Percentiles rank a stretch among this genome's conserved stretches.
These are phyloP conservation scores for Gossypium sturtianum DNA, from an alignment of 345 rosid genomes.

Conservation along the genomic window DNA sequence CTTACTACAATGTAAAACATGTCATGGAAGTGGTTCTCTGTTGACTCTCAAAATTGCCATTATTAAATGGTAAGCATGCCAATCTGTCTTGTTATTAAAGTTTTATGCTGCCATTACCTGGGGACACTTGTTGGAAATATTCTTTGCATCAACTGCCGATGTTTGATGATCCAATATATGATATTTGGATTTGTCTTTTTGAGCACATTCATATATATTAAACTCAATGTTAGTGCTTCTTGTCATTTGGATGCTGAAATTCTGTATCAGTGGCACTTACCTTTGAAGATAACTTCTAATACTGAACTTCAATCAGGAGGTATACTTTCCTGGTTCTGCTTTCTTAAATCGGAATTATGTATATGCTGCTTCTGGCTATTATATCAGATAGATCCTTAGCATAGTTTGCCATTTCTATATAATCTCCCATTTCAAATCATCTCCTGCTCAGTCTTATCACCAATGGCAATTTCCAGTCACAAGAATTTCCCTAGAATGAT, in stretches of 20 bases:
- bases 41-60: conserved; percentile 50
- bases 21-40: conserved; percentile 61
- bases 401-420: background rate
- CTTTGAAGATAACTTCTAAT: background rate
- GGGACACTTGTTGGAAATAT: background rate
- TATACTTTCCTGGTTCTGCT: background rate
- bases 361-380: background rate
- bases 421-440: background rate
- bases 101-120: background rate
- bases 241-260: background rate
- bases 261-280: background rate
- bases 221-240: background rate
- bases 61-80: conserved; percentile 55
- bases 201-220: background rate
- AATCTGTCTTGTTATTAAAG: background rate
- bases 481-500: background rate
- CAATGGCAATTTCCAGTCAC: background rate
- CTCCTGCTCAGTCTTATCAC: background rate
- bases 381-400: background rate
- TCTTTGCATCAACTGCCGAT: background rate
- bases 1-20: conserved; percentile 57
- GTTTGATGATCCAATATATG: background rate
- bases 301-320: background rate
- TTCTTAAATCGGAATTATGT: background rate
- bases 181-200: background rate